A percentile compares a stretch with the other conserved stretches of the same genome.
phyloP scores from a whole-genome alignment of 2,329 filamentous ascomycete genomes.

The Fusarium sp. region DNA sequence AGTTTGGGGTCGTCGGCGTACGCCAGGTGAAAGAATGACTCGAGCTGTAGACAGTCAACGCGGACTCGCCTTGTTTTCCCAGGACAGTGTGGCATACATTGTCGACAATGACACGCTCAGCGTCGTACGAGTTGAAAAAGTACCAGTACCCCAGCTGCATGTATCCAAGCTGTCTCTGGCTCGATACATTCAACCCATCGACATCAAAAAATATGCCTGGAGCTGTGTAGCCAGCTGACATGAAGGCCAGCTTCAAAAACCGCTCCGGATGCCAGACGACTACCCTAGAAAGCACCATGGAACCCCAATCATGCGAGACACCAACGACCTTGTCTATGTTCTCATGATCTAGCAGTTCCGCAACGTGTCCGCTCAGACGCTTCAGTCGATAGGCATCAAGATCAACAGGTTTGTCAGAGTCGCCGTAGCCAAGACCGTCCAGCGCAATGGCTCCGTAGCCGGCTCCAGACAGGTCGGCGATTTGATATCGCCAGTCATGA shows the following conservation, averaged over 20 bases:
- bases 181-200: slow-evolving; percentile 19
- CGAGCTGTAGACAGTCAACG: slow-evolving; percentile 11
- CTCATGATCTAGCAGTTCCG: slow-evolving; percentile 27
- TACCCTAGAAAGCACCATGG: slow-evolving; percentile 17
- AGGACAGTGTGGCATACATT: slow-evolving; percentile 1
- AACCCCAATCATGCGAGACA: slow-evolving; percentile 33
- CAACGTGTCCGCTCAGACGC: slow-evolving; percentile 14
- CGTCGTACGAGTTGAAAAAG: slow-evolving; percentile 34
- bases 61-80: no score
- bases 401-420: slow-evolving; percentile 24
- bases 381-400: slow-evolving; percentile 26
- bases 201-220: slow-evolving; percentile 22
- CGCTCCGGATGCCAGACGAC: slow-evolving; percentile 23
- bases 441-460: slow-evolving; percentile 32
- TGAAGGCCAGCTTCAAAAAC: slow-evolving; percentile 16
- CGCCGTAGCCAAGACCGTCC: slow-evolving; percentile 38
- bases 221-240: slow-evolving; percentile 17
- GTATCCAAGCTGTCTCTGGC: slow-evolving; percentile 18
- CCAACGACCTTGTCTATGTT: slow-evolving; percentile 19
- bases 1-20: slow-evolving; percentile 14
- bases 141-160: slow-evolving; percentile 36
- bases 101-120: slow-evolving; percentile 6
- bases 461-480: slow-evolving; percentile 16
- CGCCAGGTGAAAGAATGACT: slow-evolving; percentile 33
- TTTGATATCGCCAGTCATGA: slow-evolving; percentile 31